Base-by-base conservation (phyloP, 768 basidiomycete species). In the Cystoderma amianthinum region DNA sequence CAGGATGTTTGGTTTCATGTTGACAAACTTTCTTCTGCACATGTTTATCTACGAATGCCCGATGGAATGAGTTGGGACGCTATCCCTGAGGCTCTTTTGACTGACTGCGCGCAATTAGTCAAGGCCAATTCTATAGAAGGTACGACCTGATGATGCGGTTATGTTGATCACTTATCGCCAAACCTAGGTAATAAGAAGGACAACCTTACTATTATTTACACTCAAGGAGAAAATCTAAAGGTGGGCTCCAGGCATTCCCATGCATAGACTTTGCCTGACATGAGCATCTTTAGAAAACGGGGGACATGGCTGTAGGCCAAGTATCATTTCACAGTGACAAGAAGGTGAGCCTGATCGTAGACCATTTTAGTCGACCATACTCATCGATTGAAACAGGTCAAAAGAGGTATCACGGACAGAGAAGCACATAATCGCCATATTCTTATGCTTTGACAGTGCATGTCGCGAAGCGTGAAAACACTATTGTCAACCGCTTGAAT, bases 81-180 rank as follows among this genome's bases (percentile, higher is more conserved):
- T n/a, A 85, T 98, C 25, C 93, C 96, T 0, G 72, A 82, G 41
- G 65, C 74, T 1, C 63, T 97, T 4, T 64, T 97, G 15, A 68
- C 67, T 10, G 95, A 98, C 60, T 89, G 89, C 47, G 90, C 90
- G 1, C 96, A 98, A 58, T 72, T 99, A 2, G 95, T 97, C 22
- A 99, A 99, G 61, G 94, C 94, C 1, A 97, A 97, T 54, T 94
- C 91, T 9, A 98, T 98, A 42, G 91, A 96, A 68, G 94, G 93
- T 86, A 44, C n/a, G n/a, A n/a, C n/a, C n/a, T n/a, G n/a, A n/a
- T n/a, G n/a, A n/a, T 32, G 52, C 44, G 13, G 30, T 41, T 19
- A 16, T 9, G 5, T 3, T 25, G 9, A 35, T 25, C 10, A 17
- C 5, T 13, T 6, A 7, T 19, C 6, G 5, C 30, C 15, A 5